Evolutionary conservation across 2,329 filamentous ascomycete species (phyloP).

Genomic region (Septoria petroselini): DNA sequence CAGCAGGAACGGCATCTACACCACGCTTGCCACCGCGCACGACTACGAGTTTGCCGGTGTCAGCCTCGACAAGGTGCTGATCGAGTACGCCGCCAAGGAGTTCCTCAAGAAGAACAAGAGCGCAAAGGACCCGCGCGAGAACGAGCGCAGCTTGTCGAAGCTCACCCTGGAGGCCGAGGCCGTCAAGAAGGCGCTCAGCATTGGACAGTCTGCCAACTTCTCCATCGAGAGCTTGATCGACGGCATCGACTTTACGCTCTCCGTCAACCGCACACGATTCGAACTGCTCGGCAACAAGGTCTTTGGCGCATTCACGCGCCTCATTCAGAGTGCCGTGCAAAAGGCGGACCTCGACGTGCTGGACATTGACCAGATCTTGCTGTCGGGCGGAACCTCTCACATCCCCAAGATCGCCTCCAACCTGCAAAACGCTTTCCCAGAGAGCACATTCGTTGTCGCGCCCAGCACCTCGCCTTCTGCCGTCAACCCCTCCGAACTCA

Average conservation of each 20-base stretch:
- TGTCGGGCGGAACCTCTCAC: conserved; percentile 87
- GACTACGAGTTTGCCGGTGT: conserved; percentile 91
- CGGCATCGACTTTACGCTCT: conserved; percentile 85
- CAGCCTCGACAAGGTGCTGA: conserved; percentile 82
- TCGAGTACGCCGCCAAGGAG: conserved; percentile 97
- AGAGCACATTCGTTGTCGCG: conserved; percentile 72
- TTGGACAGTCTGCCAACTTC: conserved; percentile 85
- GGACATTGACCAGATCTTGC: conserved; percentile 91
- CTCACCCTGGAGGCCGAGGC: conserved; percentile 86
- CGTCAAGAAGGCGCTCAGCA: conserved; percentile 85
- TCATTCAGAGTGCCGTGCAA: conserved; percentile 80
- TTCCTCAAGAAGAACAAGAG: conserved; percentile 95
- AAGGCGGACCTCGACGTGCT: conserved; percentile 91
- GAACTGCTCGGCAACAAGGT: conserved; percentile 84
- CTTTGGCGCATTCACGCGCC: conserved; percentile 80
- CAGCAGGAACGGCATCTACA: conserved; percentile 93
- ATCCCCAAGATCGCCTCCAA: conserved; percentile 88
- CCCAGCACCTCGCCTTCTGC: conserved; percentile 74
- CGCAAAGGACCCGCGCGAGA: conserved; percentile 69
- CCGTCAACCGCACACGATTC: conserved; percentile 89
- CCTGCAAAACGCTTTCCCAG: conserved; percentile 74
- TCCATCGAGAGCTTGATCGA: conserved; percentile 87
- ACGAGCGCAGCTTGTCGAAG: conserved; percentile 81
- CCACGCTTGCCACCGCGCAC: conserved; percentile 85
- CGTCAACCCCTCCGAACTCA: conserved; percentile 90